Evolutionary conservation across 805 yeast genomes (phyloP).

Genomic region (Kazachstania psychrophila): DNA sequence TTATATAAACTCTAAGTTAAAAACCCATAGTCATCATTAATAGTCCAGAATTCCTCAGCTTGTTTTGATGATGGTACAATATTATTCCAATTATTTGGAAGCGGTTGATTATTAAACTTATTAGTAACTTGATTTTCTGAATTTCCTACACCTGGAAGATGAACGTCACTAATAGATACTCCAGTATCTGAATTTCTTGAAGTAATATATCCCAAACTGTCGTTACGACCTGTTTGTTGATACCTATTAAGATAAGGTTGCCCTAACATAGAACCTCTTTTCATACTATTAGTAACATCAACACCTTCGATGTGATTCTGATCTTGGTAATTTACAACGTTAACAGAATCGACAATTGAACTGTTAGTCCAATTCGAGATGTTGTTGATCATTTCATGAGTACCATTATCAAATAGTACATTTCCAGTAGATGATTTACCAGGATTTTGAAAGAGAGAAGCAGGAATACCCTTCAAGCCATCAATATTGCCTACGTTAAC

Average conservation of each 20-base stretch:
- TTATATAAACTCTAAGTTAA: too few relatives aligned
- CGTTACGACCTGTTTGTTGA: too few relatives aligned
- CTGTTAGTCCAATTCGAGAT: conserved; percentile 48
- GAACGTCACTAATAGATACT: too few relatives aligned
- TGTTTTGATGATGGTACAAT: conserved; percentile 15
- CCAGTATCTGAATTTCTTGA: too few relatives aligned
- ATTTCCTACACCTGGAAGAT: too few relatives aligned
- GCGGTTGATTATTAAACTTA: neutral
- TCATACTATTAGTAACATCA: too few relatives aligned
- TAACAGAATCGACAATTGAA: conserved; percentile 17
- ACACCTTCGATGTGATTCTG: too few relatives aligned
- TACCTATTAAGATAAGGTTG: too few relatives aligned
- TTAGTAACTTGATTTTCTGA: too few relatives aligned
- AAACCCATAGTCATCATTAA: conserved; percentile 42
- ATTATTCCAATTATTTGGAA: conserved; percentile 1
- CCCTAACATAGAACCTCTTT: too few relatives aligned
- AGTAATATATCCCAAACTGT: too few relatives aligned
- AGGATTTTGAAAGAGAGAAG: neutral
- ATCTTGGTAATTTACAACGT: too few relatives aligned
- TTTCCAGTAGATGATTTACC: conserved; percentile 7
- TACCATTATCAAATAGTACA: conserved; percentile 31
- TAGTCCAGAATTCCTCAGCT: conserved; percentile 41
- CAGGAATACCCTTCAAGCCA: neutral
- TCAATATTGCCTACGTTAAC: neutral
- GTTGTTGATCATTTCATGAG: conserved; percentile 51